A percentile compares a stretch with the other conserved stretches of the same genome.
These are phyloP conservation scores for Thymus mandschuricus DNA, from an alignment of 257 asterid genomes.

Conservation along the genomic window DNA sequence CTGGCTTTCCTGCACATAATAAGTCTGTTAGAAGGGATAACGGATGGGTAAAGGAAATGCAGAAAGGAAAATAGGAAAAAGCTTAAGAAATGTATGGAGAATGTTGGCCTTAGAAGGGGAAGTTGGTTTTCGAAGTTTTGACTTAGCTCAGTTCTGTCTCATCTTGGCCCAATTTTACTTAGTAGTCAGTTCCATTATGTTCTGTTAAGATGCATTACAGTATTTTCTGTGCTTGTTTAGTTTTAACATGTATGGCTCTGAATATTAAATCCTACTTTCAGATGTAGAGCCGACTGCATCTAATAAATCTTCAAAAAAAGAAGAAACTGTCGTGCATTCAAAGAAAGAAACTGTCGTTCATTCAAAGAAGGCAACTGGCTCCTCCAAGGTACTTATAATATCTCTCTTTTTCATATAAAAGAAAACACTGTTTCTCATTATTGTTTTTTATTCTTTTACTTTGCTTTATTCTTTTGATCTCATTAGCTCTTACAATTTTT, in stretches of 20 bases:
- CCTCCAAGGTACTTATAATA: conserved; percentile 61
- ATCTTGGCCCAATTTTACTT: background rate
- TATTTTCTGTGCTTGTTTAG: background rate
- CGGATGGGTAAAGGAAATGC: background rate
- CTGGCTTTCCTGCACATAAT: background rate
- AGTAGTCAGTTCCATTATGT: background rate
- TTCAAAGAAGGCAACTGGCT: conserved; percentile 43
- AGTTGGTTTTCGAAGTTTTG: conserved; percentile 2
- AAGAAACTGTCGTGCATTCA: conserved; percentile 44
- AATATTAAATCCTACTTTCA: conserved; percentile 36
- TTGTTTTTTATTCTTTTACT: background rate
- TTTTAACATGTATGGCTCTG: conserved; percentile 8
- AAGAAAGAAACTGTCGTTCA: conserved; percentile 42
- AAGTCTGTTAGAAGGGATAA: background rate
- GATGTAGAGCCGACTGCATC: conserved; percentile 56
- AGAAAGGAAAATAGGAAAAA: background rate
- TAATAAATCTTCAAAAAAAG: conserved; percentile 48
- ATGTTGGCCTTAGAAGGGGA: background rate
- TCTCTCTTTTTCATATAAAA: background rate
- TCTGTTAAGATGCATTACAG: conserved; percentile 14
- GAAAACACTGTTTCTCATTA: conserved; percentile 14
- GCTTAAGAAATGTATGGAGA: no score
- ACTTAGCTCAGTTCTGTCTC: conserved; percentile 1
- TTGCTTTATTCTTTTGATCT: conserved; percentile 12
- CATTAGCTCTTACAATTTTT: background rate